These are phyloP conservation scores for Hyphopichia pseudoburtonii DNA, from an alignment of 1,139 yeast genomes.

Conservation along the genomic window DNA sequence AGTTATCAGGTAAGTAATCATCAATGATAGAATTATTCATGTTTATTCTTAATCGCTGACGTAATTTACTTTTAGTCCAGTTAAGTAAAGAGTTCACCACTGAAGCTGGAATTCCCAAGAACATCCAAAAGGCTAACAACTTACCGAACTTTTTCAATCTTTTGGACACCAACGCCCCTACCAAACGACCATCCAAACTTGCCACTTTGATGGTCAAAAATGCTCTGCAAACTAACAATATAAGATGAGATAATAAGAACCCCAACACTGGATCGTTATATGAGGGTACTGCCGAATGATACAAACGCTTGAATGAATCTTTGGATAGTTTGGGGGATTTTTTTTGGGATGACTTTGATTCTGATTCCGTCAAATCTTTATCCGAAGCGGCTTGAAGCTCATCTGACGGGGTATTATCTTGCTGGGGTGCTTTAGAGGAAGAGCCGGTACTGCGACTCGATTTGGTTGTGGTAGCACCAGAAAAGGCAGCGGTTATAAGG, in stretches of 20 bases:
- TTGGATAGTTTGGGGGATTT: conserved; percentile 32
- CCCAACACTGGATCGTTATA: conserved; percentile 33
- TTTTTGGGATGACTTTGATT: not conserved
- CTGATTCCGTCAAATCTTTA: conserved; percentile 3
- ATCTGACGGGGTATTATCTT: conserved; percentile 5
- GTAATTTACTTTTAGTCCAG: conserved; percentile 69
- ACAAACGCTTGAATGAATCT: conserved; percentile 32
- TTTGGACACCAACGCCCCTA: conserved; percentile 78
- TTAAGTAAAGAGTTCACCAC: conserved; percentile 71
- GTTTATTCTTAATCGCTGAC: conserved; percentile 64
- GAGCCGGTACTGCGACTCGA: conserved; percentile 8
- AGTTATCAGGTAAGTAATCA: conserved; percentile 64
- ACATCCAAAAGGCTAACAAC: conserved; percentile 75
- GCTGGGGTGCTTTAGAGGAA: conserved; percentile 5
- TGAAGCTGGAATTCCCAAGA: conserved; percentile 85
- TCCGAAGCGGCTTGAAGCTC: conserved; percentile 1
- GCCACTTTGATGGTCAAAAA: conserved; percentile 81
- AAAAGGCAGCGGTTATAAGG: conserved; percentile 46
- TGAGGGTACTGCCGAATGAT: conserved; percentile 42
- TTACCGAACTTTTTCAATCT: conserved; percentile 63
- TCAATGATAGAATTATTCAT: conserved; percentile 65
- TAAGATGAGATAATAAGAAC: conserved; percentile 55
- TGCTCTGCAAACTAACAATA: conserved; percentile 67
- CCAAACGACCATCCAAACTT: conserved; percentile 80
- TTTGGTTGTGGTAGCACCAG: conserved; percentile 40